Evolutionary conservation across 2,329 filamentous ascomycete species (phyloP).

Genomic region (Gnomoniopsis smithogilvyi): DNA sequence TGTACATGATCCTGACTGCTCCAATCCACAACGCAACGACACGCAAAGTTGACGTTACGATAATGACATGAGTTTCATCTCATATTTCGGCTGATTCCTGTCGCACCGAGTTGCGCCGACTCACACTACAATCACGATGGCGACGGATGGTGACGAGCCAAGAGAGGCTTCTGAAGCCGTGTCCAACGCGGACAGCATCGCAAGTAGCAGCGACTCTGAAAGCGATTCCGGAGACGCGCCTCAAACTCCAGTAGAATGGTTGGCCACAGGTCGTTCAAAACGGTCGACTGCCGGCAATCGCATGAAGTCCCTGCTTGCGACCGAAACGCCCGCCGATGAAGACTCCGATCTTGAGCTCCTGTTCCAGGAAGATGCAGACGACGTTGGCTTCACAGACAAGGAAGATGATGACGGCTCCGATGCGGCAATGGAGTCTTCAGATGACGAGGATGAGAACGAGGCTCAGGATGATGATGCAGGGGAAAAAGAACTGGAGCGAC

Average conservation of each 20-base stretch:
- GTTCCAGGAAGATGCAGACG: slow-evolving; percentile 71
- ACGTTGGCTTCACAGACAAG: slow-evolving; percentile 67
- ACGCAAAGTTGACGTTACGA: not conserved
- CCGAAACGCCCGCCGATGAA: slow-evolving; percentile 57
- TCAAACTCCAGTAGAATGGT: slow-evolving; percentile 54
- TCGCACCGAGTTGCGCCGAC: not conserved
- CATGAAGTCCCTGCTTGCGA: slow-evolving; percentile 73
- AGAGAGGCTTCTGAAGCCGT: slow-evolving; percentile 27
- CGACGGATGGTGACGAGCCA: slow-evolving; percentile 21
- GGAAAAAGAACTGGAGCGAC: slow-evolving; percentile 79
- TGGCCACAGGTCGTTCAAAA: slow-evolving; percentile 70
- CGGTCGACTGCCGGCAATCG: slow-evolving; percentile 82
- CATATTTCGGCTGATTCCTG: not conserved
- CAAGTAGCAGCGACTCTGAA: slow-evolving; percentile 34
- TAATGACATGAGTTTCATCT: not conserved
- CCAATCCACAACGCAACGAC: not conserved
- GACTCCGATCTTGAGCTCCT: slow-evolving; percentile 66
- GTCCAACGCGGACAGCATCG: slow-evolving; percentile 31
- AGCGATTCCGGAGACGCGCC: slow-evolving; percentile 23
- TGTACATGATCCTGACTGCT: not conserved
- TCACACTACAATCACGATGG: slow-evolving; percentile 20
- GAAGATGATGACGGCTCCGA: slow-evolving; percentile 67
- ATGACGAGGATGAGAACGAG: slow-evolving; percentile 71
- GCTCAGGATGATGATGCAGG: slow-evolving; percentile 71
- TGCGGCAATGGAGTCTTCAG: slow-evolving; percentile 81